Base-by-base conservation (phyloP, 768 basidiomycete genomes). In the Mycena haematopus region DNA sequence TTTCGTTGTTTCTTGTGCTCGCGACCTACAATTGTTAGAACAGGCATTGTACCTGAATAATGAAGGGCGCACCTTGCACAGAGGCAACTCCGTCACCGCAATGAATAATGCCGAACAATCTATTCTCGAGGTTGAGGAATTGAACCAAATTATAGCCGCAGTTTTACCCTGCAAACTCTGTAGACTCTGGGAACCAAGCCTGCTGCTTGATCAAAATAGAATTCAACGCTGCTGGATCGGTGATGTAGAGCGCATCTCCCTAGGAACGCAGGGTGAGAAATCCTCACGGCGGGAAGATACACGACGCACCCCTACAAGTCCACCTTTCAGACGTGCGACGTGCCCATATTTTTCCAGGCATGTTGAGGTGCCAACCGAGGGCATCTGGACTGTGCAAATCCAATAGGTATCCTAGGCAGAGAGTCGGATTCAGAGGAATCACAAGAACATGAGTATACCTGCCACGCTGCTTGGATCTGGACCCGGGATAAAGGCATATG, bases 1-100 rank as follows among this genome's bases (percentile, higher is more conserved):
- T 70, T 73, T 22, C 70, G 63, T 45, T 73, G 72, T 49, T 65
- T 69, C 63, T 67, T 71, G 58, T 73, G 72, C 42, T 70, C 70
- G 19, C 65, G 56, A 25, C 72, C 72, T 73, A 35, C 8, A 52
- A 35, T 8, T 31, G 2, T 17, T 13, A 14, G 27, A 14, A 21
- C 2, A 9, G 19, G 2, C n/a, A 24, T 45, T 0, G 21, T 9
- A 31, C 29, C 6, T 9, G 19, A 19, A 31, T 21, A 13, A 47
- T 10, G 14, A 14, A 33, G 29, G 11, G 57, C 63, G 4, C 27
- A 71, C 72, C 72, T 45, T 64, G 58, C 5, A 73, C 72, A 14
- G 72, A 73, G 1, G 69, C 69, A 25, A 73, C 36, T 14, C 68
- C 67, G 52, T 73, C 68, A 33, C 72, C 71, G 50, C 59, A 54